A percentile compares a stretch with the other conserved stretches of the same genome.
Evolutionary conservation across 306 rosid genomes (phyloP).

Genomic region (Quercus bicolor): DNA sequence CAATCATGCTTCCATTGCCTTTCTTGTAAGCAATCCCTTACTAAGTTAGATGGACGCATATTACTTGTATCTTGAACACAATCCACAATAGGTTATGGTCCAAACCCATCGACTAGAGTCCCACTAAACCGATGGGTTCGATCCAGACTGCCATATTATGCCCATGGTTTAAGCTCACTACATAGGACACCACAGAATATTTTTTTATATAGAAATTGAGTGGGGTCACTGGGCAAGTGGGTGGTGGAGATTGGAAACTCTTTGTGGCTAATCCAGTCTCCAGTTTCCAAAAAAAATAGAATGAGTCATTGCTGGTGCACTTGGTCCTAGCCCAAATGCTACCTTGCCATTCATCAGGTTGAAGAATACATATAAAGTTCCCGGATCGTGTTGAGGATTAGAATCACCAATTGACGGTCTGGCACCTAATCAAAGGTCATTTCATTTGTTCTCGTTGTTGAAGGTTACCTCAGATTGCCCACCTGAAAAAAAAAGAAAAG

Average conservation of each 20-base stretch:
- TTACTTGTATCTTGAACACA: slow-evolving; percentile 5
- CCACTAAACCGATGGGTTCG: slow-evolving; percentile 24
- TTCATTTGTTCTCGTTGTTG: not conserved
- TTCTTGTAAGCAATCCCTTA: no score
- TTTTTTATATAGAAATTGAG: slow-evolving; percentile 22
- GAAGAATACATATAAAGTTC: not conserved
- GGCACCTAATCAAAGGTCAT: not conserved
- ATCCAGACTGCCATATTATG: slow-evolving; percentile 24
- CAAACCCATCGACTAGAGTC: slow-evolving; percentile 17
- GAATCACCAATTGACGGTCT: slow-evolving; percentile 22
- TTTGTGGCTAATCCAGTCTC: slow-evolving; percentile 8
- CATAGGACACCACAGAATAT: slow-evolving; percentile 25
- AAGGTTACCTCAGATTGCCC: slow-evolving; percentile 19
- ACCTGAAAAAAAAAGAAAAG: not conserved
- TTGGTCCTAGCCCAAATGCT: slow-evolving; percentile 21
- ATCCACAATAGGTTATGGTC: slow-evolving; percentile 29
- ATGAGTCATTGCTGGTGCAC: not conserved
- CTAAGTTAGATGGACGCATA: slow-evolving; percentile 11
- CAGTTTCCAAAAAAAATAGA: slow-evolving; percentile 28
- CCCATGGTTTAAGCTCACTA: slow-evolving; percentile 37
- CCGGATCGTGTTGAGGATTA: not conserved
- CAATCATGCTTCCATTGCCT: no score
- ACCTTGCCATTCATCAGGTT: slow-evolving; percentile 31
- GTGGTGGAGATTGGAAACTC: slow-evolving; percentile 14
- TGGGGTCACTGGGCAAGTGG: slow-evolving; percentile 26